A percentile compares a stretch with the other conserved stretches of the same genome.
These are phyloP conservation scores for Serendipita sp. DNA, from an alignment of 768 basidiomycete genomes.

Conservation along the genomic window DNA sequence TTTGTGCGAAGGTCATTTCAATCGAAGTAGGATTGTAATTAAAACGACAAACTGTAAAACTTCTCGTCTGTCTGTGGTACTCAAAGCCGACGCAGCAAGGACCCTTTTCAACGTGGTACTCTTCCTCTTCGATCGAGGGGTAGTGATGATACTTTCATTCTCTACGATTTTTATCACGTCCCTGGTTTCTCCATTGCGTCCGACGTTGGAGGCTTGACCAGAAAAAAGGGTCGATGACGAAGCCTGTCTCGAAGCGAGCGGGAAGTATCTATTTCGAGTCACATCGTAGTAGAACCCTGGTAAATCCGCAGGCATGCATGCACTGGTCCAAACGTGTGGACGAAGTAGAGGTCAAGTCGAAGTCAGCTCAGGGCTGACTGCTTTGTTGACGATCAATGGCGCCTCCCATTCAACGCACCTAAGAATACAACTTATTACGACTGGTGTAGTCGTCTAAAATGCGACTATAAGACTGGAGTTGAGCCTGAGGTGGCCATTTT, in stretches of 20 bases:
- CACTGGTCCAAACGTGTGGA: no score
- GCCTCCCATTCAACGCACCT: no score
- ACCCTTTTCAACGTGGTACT: background rate
- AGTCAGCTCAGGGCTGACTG: no score
- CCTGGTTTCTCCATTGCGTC: background rate
- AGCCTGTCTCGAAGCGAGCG: background rate
- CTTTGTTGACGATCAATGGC: no score
- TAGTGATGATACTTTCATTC: background rate
- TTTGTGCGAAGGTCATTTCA: background rate
- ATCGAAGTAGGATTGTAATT: background rate
- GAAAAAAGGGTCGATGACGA: background rate
- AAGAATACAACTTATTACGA: no score
- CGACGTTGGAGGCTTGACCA: background rate
- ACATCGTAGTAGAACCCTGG: conserved; percentile 4
- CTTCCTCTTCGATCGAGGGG: background rate
- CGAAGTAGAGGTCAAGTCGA: no score
- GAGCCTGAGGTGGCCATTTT: no score
- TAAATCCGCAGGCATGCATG: background rate
- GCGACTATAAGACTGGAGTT: no score
- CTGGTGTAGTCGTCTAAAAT: no score
- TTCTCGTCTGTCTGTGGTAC: background rate
- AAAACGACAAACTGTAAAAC: background rate
- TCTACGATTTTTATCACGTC: background rate
- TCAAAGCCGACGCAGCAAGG: background rate
- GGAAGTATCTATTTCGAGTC: background rate